A percentile compares a stretch with the other conserved stretches of the same genome.
phyloP scores from a whole-genome alignment of 23 red algal species.

The Gracilaria domingensis region DNA sequence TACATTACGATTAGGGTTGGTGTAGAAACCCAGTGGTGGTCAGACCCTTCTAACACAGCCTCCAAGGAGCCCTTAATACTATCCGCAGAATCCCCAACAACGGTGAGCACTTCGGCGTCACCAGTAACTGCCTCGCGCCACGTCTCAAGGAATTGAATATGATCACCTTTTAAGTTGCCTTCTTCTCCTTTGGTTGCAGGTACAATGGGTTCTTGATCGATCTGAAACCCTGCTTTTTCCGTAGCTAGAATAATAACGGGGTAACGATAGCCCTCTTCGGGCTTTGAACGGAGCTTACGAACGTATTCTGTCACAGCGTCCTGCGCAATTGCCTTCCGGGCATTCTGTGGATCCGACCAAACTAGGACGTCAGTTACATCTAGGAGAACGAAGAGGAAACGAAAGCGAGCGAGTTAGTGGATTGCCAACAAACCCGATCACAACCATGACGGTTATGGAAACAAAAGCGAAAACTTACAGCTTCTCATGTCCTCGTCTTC shows the following conservation, averaged over 20 bases:
- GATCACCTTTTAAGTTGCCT: neutral
- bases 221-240: slow-evolving; percentile 5
- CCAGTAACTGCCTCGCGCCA: slow-evolving; percentile 9
- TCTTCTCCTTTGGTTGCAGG: no score
- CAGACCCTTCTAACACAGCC: slow-evolving; percentile 12
- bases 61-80: slow-evolving; percentile 7
- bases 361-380: slow-evolving; percentile 17
- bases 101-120: neutral
- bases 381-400: neutral
- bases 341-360: slow-evolving; percentile 20
- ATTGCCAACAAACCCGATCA: neutral
- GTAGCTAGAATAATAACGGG: slow-evolving; percentile 25
- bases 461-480: neutral
- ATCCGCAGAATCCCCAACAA: neutral
- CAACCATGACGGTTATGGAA: neutral
- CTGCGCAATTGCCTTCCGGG: neutral
- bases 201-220: neutral
- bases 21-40: neutral
- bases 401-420: neutral
- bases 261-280: neutral
- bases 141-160: neutral
- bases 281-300: neutral
- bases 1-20: slow-evolving; percentile 10
- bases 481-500: slow-evolving; percentile 8
- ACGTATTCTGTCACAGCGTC: neutral